These are phyloP conservation scores for Pseudocercospora crystallina DNA, from an alignment of 2,329 filamentous ascomycete genomes.

Conservation along the genomic window DNA sequence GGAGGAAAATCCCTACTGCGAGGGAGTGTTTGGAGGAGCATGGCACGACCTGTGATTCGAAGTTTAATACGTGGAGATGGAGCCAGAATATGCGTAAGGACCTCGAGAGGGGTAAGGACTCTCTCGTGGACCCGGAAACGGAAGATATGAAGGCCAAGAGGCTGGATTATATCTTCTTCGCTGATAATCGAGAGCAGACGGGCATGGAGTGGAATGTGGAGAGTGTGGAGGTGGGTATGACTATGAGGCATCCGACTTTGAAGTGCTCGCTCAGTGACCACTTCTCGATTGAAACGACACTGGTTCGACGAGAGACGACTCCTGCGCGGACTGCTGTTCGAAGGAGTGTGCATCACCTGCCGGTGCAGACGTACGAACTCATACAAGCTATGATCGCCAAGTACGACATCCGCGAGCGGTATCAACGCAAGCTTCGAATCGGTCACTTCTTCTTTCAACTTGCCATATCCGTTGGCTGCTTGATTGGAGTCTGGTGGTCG, in stretches of 20 bases:
- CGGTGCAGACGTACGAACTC: conserved; percentile 57
- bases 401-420: conserved; percentile 69
- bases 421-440: conserved; percentile 70
- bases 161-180: conserved; percentile 91
- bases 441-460: conserved; percentile 71
- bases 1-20: conserved; percentile 69
- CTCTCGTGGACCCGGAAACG: conserved; percentile 63
- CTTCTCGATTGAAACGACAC: conserved; percentile 82
- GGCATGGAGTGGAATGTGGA: conserved; percentile 66
- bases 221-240: conserved; percentile 73
- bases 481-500: conserved; percentile 83
- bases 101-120: conserved; percentile 64
- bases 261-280: conserved; percentile 90
- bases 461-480: conserved; percentile 67
- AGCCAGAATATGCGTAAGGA: conserved; percentile 66
- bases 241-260: conserved; percentile 74
- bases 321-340: neutral
- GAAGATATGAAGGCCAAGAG: conserved; percentile 76
- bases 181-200: conserved; percentile 35
- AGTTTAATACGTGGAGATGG: conserved; percentile 94
- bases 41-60: conserved; percentile 82
- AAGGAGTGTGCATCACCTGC: conserved; percentile 9
- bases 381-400: conserved; percentile 69
- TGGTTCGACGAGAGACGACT: conserved; percentile 47
- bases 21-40: conserved; percentile 76